These are phyloP conservation scores for Colletotrichum tropicale DNA, from an alignment of 2,329 filamentous ascomycete genomes.

Conservation along the genomic window DNA sequence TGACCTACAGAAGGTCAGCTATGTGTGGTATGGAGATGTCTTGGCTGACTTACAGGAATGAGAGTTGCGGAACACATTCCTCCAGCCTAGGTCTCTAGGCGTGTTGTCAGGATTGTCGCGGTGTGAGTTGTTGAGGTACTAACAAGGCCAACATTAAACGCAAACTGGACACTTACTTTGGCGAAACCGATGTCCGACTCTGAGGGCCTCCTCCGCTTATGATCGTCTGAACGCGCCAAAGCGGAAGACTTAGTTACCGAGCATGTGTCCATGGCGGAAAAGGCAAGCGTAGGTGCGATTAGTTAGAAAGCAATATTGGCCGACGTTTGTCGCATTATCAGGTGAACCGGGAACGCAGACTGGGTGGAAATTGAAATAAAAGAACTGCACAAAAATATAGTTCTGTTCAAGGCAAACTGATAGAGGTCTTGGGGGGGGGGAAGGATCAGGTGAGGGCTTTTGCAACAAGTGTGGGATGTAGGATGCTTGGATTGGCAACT, in stretches of 20 bases:
- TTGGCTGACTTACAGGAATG: background rate
- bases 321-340: background rate
- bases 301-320: background rate
- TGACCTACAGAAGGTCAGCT: background rate
- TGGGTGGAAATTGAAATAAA: no score
- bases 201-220: background rate
- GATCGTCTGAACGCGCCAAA: background rate
- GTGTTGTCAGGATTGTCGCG: background rate
- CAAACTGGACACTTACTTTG: background rate
- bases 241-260: background rate
- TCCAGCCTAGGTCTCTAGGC: background rate
- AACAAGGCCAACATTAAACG: background rate
- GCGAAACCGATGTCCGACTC: background rate
- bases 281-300: background rate
- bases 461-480: no score
- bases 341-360: background rate
- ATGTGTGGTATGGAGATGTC: background rate
- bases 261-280: background rate
- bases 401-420: no score
- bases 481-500: no score
- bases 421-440: no score
- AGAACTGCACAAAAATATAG: no score
- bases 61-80: background rate
- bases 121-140: background rate
- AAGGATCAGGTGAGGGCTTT: no score